A percentile compares a stretch with the other conserved stretches of the same genome.
These are phyloP conservation scores for Populus trichocarpa DNA, from an alignment of 441 rosid genomes.

Conservation along the genomic window DNA sequence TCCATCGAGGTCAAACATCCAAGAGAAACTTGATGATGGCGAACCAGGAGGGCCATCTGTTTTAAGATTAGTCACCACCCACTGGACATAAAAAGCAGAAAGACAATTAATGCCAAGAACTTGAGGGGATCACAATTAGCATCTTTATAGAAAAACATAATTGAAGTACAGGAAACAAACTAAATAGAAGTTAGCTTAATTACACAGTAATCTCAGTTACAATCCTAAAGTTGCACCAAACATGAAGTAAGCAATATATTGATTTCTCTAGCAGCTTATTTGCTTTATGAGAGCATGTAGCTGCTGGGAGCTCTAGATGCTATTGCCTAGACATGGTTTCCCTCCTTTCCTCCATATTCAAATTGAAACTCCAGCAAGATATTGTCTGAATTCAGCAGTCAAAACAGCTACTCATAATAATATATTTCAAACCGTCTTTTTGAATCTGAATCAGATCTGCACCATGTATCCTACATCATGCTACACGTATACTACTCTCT, in stretches of 20 bases:
- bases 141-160: no score
- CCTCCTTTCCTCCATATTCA: not conserved
- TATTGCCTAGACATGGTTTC: not conserved
- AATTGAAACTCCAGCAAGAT: not conserved
- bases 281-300: no score
- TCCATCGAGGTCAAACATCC: conserved; percentile 86
- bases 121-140: no score
- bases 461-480: no score
- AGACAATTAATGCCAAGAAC: no score
- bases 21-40: conserved; percentile 58
- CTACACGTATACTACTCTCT: not conserved
- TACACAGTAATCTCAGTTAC: no score
- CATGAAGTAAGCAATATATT: no score
- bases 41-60: conserved; percentile 35
- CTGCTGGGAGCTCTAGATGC: no score
- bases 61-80: conserved; percentile 86
- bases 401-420: not conserved
- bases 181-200: no score
- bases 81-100: conserved; percentile 40
- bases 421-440: not conserved
- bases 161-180: no score
- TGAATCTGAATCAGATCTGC: not conserved
- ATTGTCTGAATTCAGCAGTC: not conserved
- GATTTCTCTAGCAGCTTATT: no score
- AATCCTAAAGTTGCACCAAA: no score